Evolutionary conservation across 495 filamentous ascomycete species (phyloP), one percentile per base, ranked within the genome.

Genomic region (Cetradonia linearis): DNA sequence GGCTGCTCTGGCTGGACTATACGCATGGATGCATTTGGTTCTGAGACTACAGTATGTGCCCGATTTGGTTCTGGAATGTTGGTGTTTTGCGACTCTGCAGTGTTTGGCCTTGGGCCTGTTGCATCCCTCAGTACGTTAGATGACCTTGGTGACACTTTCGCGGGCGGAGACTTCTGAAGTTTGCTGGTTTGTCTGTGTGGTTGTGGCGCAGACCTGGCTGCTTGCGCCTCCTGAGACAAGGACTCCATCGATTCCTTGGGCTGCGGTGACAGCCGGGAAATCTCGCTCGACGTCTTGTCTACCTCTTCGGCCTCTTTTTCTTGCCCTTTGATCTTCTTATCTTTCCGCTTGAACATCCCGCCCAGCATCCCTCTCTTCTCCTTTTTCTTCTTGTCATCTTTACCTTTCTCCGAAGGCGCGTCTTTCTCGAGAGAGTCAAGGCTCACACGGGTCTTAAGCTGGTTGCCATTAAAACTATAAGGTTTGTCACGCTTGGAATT

Each of bases 331-430:
- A 74, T 75, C 70, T 88, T 96, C 77, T 91, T 95, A 63, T 95
- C 89, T 67, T 94, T 96, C 58, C 89, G 79, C 67, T 95, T 96
- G 79, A 99, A 99, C 66, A 97, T 79, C 44, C 90, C 91, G 66
- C 90, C 90, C 53, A 99, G 83, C 73, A 92, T 95, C 53, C 91
- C 88, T 69, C 93, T 95, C 76, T 95, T 95, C 60, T 96, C 88
- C 67, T 92, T 92, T 49, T 86, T 86, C 69, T 89, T 94, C 71
- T 88, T 89, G 55, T 90, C 86, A 59, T 94, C 88, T 69, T 84
- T 86, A 38, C 62, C 56, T 61, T 81, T 83, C 14, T 86, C 83
- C 3, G 76, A 69, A 27, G 75, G 76, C 47, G 72, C 61, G 5
- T 67, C 73, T 65, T 85, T 86, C n/a, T 81, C 79, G 27, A 77